phyloP scores from a whole-genome alignment of 805 yeast species.

The Sporopachydermia quercuum region DNA sequence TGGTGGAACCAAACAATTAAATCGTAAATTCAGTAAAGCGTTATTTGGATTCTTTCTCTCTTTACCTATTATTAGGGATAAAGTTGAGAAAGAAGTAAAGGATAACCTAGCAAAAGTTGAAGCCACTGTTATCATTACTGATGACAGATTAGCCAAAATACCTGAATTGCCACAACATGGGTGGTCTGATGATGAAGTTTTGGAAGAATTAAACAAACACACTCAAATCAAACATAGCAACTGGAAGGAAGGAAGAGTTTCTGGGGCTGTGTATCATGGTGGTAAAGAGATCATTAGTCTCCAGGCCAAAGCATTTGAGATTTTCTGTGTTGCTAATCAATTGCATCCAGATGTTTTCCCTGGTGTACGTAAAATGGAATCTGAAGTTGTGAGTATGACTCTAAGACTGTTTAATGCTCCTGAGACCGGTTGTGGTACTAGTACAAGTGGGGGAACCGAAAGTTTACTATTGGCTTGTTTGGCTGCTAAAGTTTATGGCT shows the following conservation, averaged over 20 bases:
- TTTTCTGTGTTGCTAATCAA: constrained; percentile 81
- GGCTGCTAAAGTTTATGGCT: constrained; percentile 73
- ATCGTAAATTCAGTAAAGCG: too few species aligned
- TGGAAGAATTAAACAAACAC: constrained; percentile 34
- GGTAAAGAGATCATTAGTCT: constrained; percentile 62
- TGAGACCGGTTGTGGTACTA: constrained; percentile 54
- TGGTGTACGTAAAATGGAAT: constrained; percentile 90
- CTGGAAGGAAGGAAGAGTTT: constrained; percentile 76
- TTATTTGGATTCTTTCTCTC: too few species aligned
- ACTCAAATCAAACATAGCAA: constrained; percentile 43
- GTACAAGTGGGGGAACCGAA: constrained; percentile 94
- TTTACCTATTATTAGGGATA: constrained; percentile 38
- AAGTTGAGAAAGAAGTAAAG: constrained; percentile 46
- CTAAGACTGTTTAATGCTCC: constrained; percentile 74
- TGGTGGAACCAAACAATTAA: too few species aligned
- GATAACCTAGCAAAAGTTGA: constrained; percentile 37
- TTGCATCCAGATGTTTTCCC: constrained; percentile 96
- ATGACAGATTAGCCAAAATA: constrained; percentile 19
- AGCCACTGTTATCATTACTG: constrained; percentile 38
- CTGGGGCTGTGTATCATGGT: constrained; percentile 96
- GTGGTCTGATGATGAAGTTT: constrained; percentile 29
- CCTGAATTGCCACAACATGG: constrained; percentile 46
- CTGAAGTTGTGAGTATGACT: constrained; percentile 90
- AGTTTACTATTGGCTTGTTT: constrained; percentile 75
- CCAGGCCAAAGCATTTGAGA: constrained; percentile 63